Evolutionary conservation across 495 filamentous ascomycete species (phyloP).

Genomic region (Xylaria sp.): DNA sequence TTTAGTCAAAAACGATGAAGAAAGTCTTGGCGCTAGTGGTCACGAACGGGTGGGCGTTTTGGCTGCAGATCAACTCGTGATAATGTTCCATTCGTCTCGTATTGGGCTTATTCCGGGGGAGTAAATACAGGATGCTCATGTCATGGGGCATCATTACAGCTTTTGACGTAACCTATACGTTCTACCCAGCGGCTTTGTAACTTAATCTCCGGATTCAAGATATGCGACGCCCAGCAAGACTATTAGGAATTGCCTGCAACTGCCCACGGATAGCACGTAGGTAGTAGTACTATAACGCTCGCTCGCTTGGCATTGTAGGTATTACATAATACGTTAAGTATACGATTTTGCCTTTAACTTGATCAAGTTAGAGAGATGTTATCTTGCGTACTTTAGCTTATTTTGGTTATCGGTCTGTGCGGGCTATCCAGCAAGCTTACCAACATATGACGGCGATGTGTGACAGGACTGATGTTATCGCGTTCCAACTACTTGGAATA

Average conservation of each 20-base stretch:
- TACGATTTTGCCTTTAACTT: background rate
- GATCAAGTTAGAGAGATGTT: conserved; percentile 11
- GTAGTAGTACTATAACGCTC: background rate
- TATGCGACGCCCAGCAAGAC: background rate
- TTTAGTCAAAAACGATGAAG: conserved; percentile 11
- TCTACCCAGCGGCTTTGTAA: background rate
- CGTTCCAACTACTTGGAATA: conserved; percentile 7
- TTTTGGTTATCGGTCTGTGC: conserved; percentile 8
- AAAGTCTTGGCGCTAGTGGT: conserved; percentile 19
- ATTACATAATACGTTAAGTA: conserved; percentile 19
- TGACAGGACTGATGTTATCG: background rate
- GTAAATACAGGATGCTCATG: conserved; percentile 12
- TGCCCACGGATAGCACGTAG: background rate
- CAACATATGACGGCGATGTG: conserved; percentile 7
- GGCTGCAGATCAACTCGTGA: conserved; percentile 26
- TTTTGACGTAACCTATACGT: background rate
- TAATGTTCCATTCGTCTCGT: conserved; percentile 13
- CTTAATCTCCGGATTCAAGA: background rate
- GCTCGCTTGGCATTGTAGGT: background rate
- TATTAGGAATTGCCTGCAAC: background rate
- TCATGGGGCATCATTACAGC: conserved; percentile 4
- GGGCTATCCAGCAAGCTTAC: background rate
- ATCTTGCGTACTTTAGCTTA: conserved; percentile 2
- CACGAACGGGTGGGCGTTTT: conserved; percentile 25
- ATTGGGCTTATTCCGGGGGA: background rate